Evolutionary conservation across 2,329 filamentous ascomycete species (phyloP), one percentile per base, ranked within the genome.

Genomic region (Rachicladosporium sp.): DNA sequence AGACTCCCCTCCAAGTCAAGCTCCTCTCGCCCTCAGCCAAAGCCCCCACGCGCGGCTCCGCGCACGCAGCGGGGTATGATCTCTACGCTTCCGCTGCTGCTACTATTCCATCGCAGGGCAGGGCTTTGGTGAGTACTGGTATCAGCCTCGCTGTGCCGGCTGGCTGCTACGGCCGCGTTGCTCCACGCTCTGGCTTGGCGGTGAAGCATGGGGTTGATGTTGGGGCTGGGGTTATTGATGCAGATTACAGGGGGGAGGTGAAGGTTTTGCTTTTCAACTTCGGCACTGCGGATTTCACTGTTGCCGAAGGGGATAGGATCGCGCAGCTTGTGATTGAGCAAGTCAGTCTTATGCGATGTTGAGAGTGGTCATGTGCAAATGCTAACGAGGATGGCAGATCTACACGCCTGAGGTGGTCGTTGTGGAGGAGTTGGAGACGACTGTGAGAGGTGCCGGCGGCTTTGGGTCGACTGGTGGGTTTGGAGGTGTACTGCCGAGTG

Each of bases 241-340:
- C 89, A 29, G 91, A 98, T 64, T 98, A 98, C 69, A 76, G 91
- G 29, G 91, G 91, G 12, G 83, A 83, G 50, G 81, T 98, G 54
- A 94, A 93, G 70, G 82, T 98, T 19, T 72, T 98, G 50, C 75
- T 98, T 38, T 96, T 96, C 64, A 98, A 98, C 67, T 80, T 93
- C 62, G 74, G 73, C 37, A 87, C 94, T 37, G 65, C 66, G 31
- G 87, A 94, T 59, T 96, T 93, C 57, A 70, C 66, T 33, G 70
- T 98, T 49, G 80, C 81, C 55, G 78, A 82, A 57, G 89, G 89
- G 36, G 91, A 98, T 63, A 81, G 91, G 38, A 70, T 98, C 55
- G 93, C 91, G 32, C 91, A 98, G 71, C 73, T 98, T 50, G 78
- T 98, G 49, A 69, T 98, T 41, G 91, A 98, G 72, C 78, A 86